These are phyloP conservation scores for Ceratonia siliqua DNA, from an alignment of 306 rosid species.

Conservation along the genomic window DNA sequence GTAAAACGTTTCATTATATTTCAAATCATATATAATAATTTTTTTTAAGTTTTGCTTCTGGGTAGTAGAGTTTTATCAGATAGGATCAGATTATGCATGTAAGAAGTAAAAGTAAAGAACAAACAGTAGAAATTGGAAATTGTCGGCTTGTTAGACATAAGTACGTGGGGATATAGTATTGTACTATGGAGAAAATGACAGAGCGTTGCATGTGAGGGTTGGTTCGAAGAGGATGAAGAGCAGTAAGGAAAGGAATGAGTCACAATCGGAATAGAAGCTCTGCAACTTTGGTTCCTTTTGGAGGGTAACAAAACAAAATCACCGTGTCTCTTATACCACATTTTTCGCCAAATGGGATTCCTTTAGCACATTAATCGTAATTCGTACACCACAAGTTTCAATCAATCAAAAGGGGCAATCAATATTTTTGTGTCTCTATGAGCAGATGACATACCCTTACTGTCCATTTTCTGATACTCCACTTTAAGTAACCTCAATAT, in stretches of 20 bases:
- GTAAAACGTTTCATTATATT: too few relatives aligned
- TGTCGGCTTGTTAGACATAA: background rate
- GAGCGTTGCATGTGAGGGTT: background rate
- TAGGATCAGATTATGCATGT: too few relatives aligned
- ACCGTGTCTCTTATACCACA: background rate
- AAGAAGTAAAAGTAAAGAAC: too few relatives aligned
- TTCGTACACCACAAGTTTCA: background rate
- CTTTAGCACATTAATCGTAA: background rate
- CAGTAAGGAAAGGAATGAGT: background rate
- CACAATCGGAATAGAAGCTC: background rate
- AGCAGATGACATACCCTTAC: background rate
- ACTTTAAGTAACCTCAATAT: too few relatives aligned
- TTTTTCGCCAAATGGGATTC: conserved; percentile 23
- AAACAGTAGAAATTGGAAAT: background rate
- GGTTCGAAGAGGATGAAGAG: background rate
- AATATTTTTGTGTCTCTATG: background rate
- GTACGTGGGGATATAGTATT: background rate
- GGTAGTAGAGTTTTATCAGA: background rate
- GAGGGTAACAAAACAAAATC: conserved; percentile 25
- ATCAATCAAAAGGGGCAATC: background rate
- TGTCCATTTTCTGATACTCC: too few relatives aligned
- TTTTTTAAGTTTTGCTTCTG: background rate
- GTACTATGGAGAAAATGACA: background rate
- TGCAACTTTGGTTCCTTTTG: conserved; percentile 17
- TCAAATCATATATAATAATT: background rate